Percentiles rank a stretch among this genome's conserved stretches.
These are phyloP conservation scores for Hypoxylon fragiforme DNA, from an alignment of 495 filamentous ascomycete species.

Conservation along the genomic window DNA sequence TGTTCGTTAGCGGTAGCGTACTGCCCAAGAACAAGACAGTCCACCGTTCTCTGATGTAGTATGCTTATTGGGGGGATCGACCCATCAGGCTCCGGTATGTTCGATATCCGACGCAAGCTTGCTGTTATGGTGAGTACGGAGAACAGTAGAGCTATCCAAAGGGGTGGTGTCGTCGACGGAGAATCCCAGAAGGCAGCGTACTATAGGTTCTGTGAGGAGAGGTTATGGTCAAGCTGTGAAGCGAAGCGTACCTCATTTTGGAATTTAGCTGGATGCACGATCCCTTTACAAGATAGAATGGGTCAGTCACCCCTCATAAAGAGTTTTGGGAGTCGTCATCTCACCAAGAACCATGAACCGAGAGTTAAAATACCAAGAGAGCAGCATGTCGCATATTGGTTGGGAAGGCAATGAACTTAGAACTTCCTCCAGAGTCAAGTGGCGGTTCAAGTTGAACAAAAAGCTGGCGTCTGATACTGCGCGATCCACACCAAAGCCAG, in stretches of 20 bases:
- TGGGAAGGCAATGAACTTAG: neutral
- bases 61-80: neutral
- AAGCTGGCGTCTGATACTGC: neutral
- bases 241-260: neutral
- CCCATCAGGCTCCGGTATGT: neutral
- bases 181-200: neutral
- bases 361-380: neutral
- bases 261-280: neutral
- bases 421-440: neutral
- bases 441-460: neutral
- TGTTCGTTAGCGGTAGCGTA: neutral
- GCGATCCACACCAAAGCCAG: neutral
- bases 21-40: neutral
- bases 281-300: neutral
- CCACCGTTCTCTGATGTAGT: neutral
- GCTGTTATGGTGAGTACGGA: neutral
- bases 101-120: neutral
- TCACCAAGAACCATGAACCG: neutral
- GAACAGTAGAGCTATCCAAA: neutral
- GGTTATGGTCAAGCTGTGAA: neutral
- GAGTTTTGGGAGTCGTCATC: neutral
- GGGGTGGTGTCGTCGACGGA: neutral
- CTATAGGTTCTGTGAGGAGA: neutral
- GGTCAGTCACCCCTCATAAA: neutral
- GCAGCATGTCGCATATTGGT: neutral